Base-by-base conservation (phyloP, 2,329 filamentous ascomycete genomes). In the Claviceps quebecensis region DNA sequence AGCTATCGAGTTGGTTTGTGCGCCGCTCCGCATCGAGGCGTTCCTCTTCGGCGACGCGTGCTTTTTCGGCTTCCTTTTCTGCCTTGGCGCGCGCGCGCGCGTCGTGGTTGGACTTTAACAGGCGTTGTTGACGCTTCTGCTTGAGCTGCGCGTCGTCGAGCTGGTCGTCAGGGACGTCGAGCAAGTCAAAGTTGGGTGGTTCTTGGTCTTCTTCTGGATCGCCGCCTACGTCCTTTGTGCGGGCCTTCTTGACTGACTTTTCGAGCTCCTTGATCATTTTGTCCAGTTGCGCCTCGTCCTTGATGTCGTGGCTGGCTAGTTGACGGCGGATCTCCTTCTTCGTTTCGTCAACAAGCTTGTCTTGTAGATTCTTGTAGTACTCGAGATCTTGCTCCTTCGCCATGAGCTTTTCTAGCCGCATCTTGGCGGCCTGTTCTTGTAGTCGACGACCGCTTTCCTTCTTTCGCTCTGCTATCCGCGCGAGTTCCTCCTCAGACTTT, bases 391-490 rank as follows among this genome's bases (percentile, higher is more conserved):
- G 83, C 68, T 98, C 93, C 67, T 98, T 98, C 62, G 87, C 86
- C 65, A 97, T 87, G 46, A 98, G 74, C 61, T 95, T 95, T 57
- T 98, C 93, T 0, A 98, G 72, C 7, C 93, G 84, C 88, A 96
- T 95, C 68, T 95, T 97, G 9, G 91, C 91, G 0, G 93, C 93
- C 67, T 98, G 93, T 61, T 96, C 89, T 66, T 98, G 93, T 26
- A 98, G 65, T 45, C 94, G 77, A 56, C 93, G 77, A 0, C 93
- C 93, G 58, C 88, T 93, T 68, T 98, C 93, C 65, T 94, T 95
- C 63, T 95, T 88, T 64, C 91, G 85, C 72, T 98, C 93, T 11
- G 91, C 89, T 56, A 94, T 87, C 41, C 82, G 78, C 2, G 87
- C 88, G 16, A 98, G 76, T 65, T 98, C 93, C 65, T 97, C 93